Evolutionary conservation across 768 basidiomycete species (phyloP), one percentile per base, ranked within the genome.

Genomic region (Neoboletus brunneissimus): DNA sequence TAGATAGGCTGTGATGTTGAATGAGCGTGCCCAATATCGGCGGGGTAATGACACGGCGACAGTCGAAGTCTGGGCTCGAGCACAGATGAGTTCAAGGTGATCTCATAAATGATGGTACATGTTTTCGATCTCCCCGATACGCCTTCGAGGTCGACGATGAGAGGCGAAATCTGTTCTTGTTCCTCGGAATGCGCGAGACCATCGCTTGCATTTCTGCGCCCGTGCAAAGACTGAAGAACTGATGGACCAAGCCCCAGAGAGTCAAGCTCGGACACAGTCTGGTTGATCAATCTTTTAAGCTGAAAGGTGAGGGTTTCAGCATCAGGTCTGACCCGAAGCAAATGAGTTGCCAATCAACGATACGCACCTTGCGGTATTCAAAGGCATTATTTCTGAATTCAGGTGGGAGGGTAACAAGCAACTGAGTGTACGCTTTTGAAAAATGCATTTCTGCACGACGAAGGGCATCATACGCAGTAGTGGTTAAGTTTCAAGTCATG

Each of bases 281-380:
- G 80, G 59, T 91, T 89, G 62, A 98, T 94, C 31, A 95, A 75
- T 64, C 90, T 93, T 75, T 98, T 97, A 54, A 98, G 84, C 89
- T 96, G n/a, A 8, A 63, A 7, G 13, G 35, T 4, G 27, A 15
- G 18, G 12, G 35, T n/a, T 35, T 41, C 31, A 22, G 35, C 35
- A 10, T 45, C 29, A 38, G 13, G 16, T n/a, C 18, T 5, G 35
- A 27, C 16, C 5, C n/a, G 34, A 11, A 34, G 16, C 15, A 23
- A 37, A 31, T 1, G 35, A 13, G 22, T 8, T n/a, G 16, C 18
- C 18, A 7, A 13, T 25, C 40, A 6, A 45, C 18, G 16, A n/a
- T 3, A 1, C 55, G 13, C 31, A 89, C 91, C 77, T 87, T 85
- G 32, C 89, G 79, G 67, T 97, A 97, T 67, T 94, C 85, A 53